These are phyloP conservation scores for Aciculosporium take DNA, from an alignment of 2,329 filamentous ascomycete species.

Conservation along the genomic window DNA sequence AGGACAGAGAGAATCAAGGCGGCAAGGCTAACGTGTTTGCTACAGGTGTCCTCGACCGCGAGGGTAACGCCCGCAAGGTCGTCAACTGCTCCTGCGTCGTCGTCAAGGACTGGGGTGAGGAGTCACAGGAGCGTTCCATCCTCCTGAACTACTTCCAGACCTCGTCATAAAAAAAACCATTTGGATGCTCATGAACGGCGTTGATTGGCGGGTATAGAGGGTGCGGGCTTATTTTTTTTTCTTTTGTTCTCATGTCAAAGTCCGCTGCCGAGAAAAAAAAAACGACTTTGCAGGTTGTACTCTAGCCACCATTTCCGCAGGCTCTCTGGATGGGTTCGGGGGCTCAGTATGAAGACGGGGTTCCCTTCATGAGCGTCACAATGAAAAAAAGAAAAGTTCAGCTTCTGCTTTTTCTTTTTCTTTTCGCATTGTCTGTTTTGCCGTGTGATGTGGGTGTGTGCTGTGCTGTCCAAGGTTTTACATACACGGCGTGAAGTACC, in stretches of 20 bases:
- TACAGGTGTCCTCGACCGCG: constrained; percentile 89
- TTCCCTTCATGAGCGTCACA: constrained; percentile 23
- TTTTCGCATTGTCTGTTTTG: background rate
- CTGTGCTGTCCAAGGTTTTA: too few species aligned
- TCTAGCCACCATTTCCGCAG: constrained; percentile 32
- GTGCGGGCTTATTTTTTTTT: constrained; percentile 16
- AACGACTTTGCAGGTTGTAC: constrained; percentile 27
- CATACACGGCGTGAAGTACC: too few species aligned
- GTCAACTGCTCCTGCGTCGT: constrained; percentile 99
- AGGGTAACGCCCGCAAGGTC: constrained; percentile 98
- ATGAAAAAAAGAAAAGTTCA: constrained; percentile 23
- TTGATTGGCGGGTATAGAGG: constrained; percentile 26
- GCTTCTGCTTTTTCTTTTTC: background rate
- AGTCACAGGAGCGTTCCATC: constrained; percentile 96
- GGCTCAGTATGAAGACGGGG: constrained; percentile 19
- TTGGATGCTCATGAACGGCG: constrained; percentile 13
- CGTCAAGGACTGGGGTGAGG: constrained; percentile 99
- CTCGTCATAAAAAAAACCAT: constrained; percentile 41
- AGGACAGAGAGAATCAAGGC: background rate
- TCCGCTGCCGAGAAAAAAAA: constrained; percentile 19
- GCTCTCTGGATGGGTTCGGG: constrained; percentile 27
- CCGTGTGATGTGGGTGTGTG: background rate
- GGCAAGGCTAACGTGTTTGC: constrained; percentile 17
- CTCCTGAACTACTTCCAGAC: constrained; percentile 99
- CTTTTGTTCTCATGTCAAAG: too few species aligned